Percentiles rank a stretch among this genome's conserved stretches.
Evolutionary conservation across 805 yeast genomes (phyloP).

Genomic region (Brettanomyces bruxellensis): DNA sequence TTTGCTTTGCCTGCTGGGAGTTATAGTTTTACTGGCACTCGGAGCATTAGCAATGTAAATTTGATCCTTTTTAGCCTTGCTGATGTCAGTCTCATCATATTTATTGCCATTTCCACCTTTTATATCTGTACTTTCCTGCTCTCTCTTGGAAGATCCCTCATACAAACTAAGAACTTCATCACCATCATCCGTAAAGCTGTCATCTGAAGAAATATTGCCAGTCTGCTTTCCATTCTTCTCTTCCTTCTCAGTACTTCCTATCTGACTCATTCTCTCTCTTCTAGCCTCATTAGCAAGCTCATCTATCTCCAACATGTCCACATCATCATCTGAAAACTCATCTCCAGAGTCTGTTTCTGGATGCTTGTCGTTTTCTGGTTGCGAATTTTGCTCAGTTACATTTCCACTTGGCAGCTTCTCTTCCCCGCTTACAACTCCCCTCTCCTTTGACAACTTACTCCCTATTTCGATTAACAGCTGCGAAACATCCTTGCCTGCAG

Average conservation of each 20-base stretch:
- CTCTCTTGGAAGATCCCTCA: neutral
- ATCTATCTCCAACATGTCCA: conserved; percentile 23
- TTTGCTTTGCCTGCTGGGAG: too few relatives aligned
- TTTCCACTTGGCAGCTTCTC: conserved; percentile 1
- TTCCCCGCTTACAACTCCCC: conserved; percentile 1
- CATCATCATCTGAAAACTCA: conserved; percentile 20
- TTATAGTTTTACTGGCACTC: too few relatives aligned
- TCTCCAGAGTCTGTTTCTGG: conserved; percentile 7
- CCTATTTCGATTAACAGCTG: conserved; percentile 19
- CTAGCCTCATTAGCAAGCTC: conserved; percentile 6
- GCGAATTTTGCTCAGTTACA: conserved; percentile 1
- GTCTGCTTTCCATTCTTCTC: neutral
- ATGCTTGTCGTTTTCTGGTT: neutral
- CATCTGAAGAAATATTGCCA: conserved; percentile 4
- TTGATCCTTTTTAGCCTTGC: too few relatives aligned
- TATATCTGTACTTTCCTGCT: neutral
- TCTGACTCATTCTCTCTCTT: neutral
- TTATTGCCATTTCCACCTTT: conserved; percentile 1
- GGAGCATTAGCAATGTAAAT: too few relatives aligned
- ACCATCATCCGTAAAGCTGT: conserved; percentile 21
- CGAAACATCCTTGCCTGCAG: conserved; percentile 14
- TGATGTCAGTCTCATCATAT: neutral
- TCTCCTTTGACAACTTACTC: conserved; percentile 5
- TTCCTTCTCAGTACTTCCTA: conserved; percentile 1
- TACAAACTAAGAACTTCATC: conserved; percentile 13